Conservation (phyloP, 2,329 filamentous ascomycete species). For the Ustulina deusta region DNA sequence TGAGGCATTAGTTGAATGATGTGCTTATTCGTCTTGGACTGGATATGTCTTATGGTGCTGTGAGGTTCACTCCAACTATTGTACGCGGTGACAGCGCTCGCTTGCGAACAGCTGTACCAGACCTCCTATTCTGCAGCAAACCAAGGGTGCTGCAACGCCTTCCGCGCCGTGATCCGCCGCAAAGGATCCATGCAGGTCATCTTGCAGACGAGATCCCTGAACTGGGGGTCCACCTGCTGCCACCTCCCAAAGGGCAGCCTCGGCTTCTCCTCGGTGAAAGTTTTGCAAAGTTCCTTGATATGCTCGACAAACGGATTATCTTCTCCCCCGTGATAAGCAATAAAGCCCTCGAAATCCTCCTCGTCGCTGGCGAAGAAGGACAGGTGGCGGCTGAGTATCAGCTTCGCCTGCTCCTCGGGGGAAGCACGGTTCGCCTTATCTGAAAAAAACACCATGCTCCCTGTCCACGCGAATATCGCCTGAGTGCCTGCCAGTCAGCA, state of each 20-base stretch:
- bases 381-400: conserved; percentile 33
- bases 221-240: conserved; percentile 30
- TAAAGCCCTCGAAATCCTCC: conserved; percentile 32
- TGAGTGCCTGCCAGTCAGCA: conserved; percentile 27
- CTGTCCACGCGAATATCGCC: conserved; percentile 33
- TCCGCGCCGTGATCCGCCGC: conserved; percentile 25
- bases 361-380: conserved; percentile 28
- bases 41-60: conserved; percentile 24
- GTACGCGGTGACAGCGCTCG: conserved; percentile 22
- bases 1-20: conserved; percentile 22
- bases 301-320: conserved; percentile 28
- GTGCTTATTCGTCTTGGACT: conserved; percentile 25
- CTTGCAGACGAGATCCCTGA: conserved; percentile 33
- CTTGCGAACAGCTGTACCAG: conserved; percentile 23
- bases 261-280: conserved; percentile 28
- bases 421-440: conserved; percentile 30
- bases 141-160: conserved; percentile 32
- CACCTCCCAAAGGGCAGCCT: conserved; percentile 31
- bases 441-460: conserved; percentile 31
- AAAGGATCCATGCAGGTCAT: conserved; percentile 27
- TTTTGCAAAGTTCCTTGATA: conserved; percentile 26
- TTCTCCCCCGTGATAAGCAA: conserved; percentile 31
- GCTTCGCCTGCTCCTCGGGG: conserved; percentile 31
- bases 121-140: conserved; percentile 24
- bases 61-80: conserved; percentile 26